Base-by-base conservation (phyloP, 306 rosid species). In the Benincasa hispida region DNA sequence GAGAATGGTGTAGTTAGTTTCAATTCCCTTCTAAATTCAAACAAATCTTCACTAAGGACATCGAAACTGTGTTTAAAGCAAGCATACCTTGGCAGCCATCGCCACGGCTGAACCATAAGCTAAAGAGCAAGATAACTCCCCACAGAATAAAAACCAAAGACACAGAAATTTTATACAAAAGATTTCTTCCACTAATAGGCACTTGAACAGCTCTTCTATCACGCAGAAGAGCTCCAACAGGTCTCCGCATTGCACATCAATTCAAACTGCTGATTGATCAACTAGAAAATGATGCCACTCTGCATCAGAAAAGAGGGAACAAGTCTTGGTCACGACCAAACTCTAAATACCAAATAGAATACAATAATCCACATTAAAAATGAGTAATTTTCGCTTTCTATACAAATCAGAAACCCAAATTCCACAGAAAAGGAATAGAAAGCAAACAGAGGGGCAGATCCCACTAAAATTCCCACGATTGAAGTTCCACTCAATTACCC, bases 71-170 rank as follows among this genome's bases (percentile, higher is more conserved):
- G 63, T 53, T 50, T 5, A 72, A 50, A 50, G 51, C 51, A 45
- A 41, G 53, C 79, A 34, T 82, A 83, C 98, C 98, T 85, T 77
- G 75, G 79, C 88, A 81, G 80, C 90, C 90, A 77, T 88, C 83
- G 27, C 93, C 92, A 8, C 2, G 87, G 79, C 86, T 83, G 82
- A 91, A 77, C 97, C 97, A 93, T 57, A 90, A 87, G 83, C 92
- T 88, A 80, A 83, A 81, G 82, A 91, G 88, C 78, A 91, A 85
- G 78, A 89, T 41, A 42, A 90, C 76, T 13, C 83, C 94, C 98
- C 98, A 91, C 54, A 90, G 65, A 85, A 81, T 79, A 75, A 91
- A 86, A 72, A 89, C 81, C 83, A 90, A 76, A 8, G 99, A 92
- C 27, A 94, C 56, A 84, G 98, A 91, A 81, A 89, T 76, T 79